Percentiles rank a stretch among this genome's conserved stretches.
Conservation (phyloP, 148 eudicot species). For the Polygonum aviculare region DNA sequence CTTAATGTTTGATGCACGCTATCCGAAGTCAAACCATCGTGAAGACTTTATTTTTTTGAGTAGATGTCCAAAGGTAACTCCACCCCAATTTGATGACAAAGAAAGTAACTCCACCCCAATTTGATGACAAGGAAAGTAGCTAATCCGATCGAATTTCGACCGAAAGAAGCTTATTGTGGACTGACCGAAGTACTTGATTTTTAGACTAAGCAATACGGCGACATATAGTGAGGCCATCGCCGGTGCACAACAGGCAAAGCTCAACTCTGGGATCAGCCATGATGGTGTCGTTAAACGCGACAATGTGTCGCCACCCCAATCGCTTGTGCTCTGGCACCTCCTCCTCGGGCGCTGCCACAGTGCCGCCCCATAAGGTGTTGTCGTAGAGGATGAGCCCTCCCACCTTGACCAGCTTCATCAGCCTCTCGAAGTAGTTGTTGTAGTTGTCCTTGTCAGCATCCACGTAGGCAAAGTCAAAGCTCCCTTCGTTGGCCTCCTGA, state of each 20-base stretch:
- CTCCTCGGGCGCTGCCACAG: constrained; percentile 16
- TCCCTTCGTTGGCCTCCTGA: constrained; percentile 15
- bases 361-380: constrained; percentile 33
- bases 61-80: too few species aligned
- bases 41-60: too few species aligned
- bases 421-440: constrained; percentile 25
- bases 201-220: constrained; percentile 12
- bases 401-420: constrained; percentile 24
- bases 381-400: constrained; percentile 31
- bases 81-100: too few species aligned
- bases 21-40: too few species aligned
- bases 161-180: too few species aligned
- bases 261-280: constrained; percentile 24
- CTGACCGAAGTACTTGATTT: too few species aligned
- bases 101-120: too few species aligned
- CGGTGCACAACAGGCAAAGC: constrained; percentile 19
- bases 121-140: too few species aligned
- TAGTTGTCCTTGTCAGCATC: constrained; percentile 34
- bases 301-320: constrained; percentile 14
- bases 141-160: too few species aligned
- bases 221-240: constrained; percentile 28
- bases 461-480: constrained; percentile 30
- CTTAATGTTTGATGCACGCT: too few species aligned
- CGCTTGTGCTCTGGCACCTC: constrained; percentile 15
- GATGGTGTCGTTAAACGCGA: constrained; percentile 18